These are phyloP conservation scores for Aspergillus nomiae DNA, from an alignment of 2,329 filamentous ascomycete species.

Conservation along the genomic window DNA sequence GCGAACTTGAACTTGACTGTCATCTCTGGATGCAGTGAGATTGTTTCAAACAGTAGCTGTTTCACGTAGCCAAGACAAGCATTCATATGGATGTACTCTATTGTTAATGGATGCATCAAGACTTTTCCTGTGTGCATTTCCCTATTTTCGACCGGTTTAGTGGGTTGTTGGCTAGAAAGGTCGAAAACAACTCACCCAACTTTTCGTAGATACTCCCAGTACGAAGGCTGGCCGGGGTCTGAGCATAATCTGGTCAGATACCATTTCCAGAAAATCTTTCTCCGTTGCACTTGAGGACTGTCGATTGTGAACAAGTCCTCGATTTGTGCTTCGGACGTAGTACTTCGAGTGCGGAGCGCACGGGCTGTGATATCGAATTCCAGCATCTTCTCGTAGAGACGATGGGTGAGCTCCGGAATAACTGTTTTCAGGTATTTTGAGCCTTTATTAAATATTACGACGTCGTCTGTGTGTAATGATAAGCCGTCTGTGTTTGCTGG, in stretches of 20 bases:
- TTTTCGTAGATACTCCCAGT: slow-evolving; percentile 15
- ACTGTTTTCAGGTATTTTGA: slow-evolving; percentile 10
- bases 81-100: slow-evolving; percentile 18
- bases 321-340: slow-evolving; percentile 7
- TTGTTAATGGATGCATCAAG: slow-evolving; percentile 14
- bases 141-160: slow-evolving; percentile 1
- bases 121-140: slow-evolving; percentile 15
- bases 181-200: slow-evolving; percentile 11
- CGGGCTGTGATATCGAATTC: slow-evolving; percentile 18
- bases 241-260: slow-evolving; percentile 15
- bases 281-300: slow-evolving; percentile 14
- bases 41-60: slow-evolving; percentile 9
- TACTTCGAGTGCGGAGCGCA: slow-evolving; percentile 12
- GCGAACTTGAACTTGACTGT: slow-evolving; percentile 12
- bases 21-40: slow-evolving; percentile 13
- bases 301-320: slow-evolving; percentile 15
- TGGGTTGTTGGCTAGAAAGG: neutral
- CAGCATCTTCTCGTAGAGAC: slow-evolving; percentile 16
- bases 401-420: slow-evolving; percentile 12
- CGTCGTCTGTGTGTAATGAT: slow-evolving; percentile 7
- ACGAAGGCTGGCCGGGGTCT: slow-evolving; percentile 11
- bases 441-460: slow-evolving; percentile 13
- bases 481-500: neutral
- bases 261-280: slow-evolving; percentile 19
- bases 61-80: slow-evolving; percentile 14